A percentile compares a stretch with the other conserved stretches of the same genome.
Evolutionary conservation across 805 yeast genomes (phyloP).

Genomic region (Ogataea ganodermae): DNA sequence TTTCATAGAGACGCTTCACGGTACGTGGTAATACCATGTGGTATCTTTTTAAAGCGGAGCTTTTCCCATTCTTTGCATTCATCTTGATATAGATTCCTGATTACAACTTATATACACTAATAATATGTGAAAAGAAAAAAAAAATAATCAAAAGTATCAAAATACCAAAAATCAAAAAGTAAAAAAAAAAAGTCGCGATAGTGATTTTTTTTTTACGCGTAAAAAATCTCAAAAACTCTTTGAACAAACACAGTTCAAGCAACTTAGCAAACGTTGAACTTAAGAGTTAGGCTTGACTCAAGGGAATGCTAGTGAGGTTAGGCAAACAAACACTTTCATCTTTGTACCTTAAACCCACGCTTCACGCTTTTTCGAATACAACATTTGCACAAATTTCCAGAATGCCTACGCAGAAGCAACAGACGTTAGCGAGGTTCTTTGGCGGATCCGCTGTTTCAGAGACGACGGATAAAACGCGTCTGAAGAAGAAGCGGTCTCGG

Average conservation of each 20-base stretch:
- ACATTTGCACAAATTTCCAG: neutral
- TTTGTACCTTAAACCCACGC: too few species aligned
- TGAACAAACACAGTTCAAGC: too few species aligned
- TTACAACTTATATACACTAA: conserved; percentile 2
- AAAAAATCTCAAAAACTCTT: too few species aligned
- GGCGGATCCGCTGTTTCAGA: conserved; percentile 12
- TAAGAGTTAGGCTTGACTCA: too few species aligned
- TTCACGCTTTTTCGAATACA: too few species aligned
- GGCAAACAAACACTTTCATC: neutral
- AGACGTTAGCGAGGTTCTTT: conserved; percentile 24
- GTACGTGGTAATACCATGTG: conserved; percentile 7
- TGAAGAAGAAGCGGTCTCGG: conserved; percentile 13
- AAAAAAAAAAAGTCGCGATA: neutral
- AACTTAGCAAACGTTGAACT: too few species aligned
- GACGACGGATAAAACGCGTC: neutral
- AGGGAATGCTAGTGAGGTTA: neutral
- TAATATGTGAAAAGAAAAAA: conserved; percentile 1
- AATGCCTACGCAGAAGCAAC: conserved; percentile 20
- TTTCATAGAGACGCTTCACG: neutral
- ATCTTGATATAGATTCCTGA: neutral
- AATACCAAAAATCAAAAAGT: too few species aligned
- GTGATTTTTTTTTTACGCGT: too few species aligned
- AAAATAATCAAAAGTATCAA: too few species aligned
- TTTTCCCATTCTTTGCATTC: neutral
- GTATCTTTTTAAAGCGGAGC: conserved; percentile 1